Percentiles rank a stretch among this genome's conserved stretches.
These are phyloP conservation scores for Zasmidium angulare DNA, from an alignment of 2,329 filamentous ascomycete species.

Conservation along the genomic window DNA sequence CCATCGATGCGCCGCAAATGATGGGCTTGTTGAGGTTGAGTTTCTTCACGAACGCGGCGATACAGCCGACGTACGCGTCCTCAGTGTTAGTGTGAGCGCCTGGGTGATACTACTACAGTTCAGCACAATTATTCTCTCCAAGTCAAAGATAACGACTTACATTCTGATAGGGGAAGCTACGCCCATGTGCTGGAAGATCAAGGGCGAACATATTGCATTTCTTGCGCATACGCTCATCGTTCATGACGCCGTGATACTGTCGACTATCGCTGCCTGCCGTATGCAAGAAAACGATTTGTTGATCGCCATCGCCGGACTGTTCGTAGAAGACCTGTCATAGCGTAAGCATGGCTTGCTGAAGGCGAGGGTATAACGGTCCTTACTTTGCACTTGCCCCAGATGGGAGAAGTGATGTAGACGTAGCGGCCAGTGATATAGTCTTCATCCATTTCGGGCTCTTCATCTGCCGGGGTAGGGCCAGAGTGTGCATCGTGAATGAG, in stretches of 20 bases:
- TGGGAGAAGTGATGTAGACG: constrained; percentile 45
- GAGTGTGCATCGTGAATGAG: constrained; percentile 49
- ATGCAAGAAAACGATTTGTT: constrained; percentile 43
- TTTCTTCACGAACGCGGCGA: constrained; percentile 46
- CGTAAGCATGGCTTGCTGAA: not conserved
- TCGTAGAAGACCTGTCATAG: constrained; percentile 48
- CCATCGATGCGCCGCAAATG: constrained; percentile 53
- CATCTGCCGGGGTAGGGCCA: constrained; percentile 44
- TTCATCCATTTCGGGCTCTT: constrained; percentile 38
- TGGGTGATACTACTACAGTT: constrained; percentile 32
- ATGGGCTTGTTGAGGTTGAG: constrained; percentile 48
- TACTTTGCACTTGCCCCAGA: constrained; percentile 50
- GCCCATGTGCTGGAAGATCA: constrained; percentile 51
- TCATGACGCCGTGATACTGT: constrained; percentile 56
- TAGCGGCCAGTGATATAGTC: constrained; percentile 51
- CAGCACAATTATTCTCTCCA: no score
- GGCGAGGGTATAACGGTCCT: not conserved
- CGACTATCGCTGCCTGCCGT: constrained; percentile 46
- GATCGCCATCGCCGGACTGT: constrained; percentile 46
- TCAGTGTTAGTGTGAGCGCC: constrained; percentile 48
- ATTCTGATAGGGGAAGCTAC: constrained; percentile 49
- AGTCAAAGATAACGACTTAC: no score
- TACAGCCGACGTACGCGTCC: constrained; percentile 48
- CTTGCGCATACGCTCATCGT: constrained; percentile 47
- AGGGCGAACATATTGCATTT: constrained; percentile 52